Percentiles rank a stretch among this genome's conserved stretches.
Evolutionary conservation across 75 land plant species (phyloP).

Genomic region (Sequoia sempervirens): DNA sequence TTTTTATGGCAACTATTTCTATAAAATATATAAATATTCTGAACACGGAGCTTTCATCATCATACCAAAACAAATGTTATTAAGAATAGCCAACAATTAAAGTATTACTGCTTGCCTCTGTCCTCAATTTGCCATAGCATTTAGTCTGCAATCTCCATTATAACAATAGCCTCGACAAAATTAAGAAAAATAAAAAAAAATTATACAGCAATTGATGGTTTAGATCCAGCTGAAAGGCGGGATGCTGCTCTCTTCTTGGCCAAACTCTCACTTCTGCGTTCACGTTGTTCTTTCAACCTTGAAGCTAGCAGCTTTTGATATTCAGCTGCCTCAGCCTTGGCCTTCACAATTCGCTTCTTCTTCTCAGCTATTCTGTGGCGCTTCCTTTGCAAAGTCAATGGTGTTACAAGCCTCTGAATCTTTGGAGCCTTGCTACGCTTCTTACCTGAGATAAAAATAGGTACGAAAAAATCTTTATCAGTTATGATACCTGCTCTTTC

Average conservation of each 20-base stretch:
- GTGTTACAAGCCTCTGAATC: no score
- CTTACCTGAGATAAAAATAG: not conserved
- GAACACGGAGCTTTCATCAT: not conserved
- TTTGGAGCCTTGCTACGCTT: no score
- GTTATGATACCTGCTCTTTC: no score
- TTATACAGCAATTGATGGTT: slow-evolving; percentile 32
- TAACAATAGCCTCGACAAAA: no score
- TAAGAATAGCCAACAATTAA: not conserved
- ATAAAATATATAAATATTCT: not conserved
- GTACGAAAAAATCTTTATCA: no score
- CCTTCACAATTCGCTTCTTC: no score
- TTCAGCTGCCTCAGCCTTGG: slow-evolving; percentile 60
- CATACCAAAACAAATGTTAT: not conserved
- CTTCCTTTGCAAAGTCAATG: slow-evolving; percentile 14
- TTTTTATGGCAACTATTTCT: no score
- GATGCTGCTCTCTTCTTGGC: slow-evolving; percentile 50
- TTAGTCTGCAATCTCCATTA: no score
- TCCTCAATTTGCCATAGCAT: no score
- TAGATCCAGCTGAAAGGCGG: slow-evolving; percentile 59
- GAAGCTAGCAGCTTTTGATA: slow-evolving; percentile 85
- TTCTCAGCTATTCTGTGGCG: no score
- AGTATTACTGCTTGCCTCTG: not conserved
- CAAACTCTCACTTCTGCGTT: slow-evolving; percentile 59
- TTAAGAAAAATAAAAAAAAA: not conserved
- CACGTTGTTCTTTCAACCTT: slow-evolving; percentile 84